phyloP scores from a whole-genome alignment of 106 monocot species.

The Vanilla planifolia region DNA sequence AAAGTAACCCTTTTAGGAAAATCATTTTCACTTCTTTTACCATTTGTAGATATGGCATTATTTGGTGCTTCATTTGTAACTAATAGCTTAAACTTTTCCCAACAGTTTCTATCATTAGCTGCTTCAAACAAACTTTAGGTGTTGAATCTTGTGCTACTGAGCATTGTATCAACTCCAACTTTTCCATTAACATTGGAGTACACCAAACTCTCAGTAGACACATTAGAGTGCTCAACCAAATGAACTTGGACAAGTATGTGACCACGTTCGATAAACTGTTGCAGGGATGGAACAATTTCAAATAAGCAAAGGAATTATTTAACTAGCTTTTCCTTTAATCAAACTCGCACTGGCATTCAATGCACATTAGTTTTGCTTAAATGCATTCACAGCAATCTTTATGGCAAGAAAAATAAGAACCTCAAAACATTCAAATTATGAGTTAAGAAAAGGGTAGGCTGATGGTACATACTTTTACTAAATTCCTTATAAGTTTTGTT shows the following conservation, averaged over 20 bases:
- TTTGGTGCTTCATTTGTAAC: conserved; percentile 28
- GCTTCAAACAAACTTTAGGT: conserved; percentile 79
- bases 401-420: no score
- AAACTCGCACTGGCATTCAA: no score
- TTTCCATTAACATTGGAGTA: conserved; percentile 30
- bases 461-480: conserved; percentile 79
- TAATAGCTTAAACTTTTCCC: conserved; percentile 68
- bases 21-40: conserved; percentile 8
- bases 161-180: conserved; percentile 7
- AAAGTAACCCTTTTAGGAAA: conserved; percentile 48
- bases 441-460: no score
- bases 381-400: no score
- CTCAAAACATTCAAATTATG: no score
- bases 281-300: background rate
- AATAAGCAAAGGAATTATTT: background rate
- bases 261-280: conserved; percentile 86
- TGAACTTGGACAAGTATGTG: conserved; percentile 95
- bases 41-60: conserved; percentile 17
- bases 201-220: conserved; percentile 5
- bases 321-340: background rate
- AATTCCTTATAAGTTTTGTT: conserved; percentile 96
- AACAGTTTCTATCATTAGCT: conserved; percentile 70
- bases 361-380: no score
- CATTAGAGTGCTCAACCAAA: conserved; percentile 46
- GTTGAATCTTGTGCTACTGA: conserved; percentile 17